Percentiles rank a stretch among this genome's conserved stretches.
phyloP scores from a whole-genome alignment of 2,329 filamentous ascomycete species.

The Fusarium sp. region DNA sequence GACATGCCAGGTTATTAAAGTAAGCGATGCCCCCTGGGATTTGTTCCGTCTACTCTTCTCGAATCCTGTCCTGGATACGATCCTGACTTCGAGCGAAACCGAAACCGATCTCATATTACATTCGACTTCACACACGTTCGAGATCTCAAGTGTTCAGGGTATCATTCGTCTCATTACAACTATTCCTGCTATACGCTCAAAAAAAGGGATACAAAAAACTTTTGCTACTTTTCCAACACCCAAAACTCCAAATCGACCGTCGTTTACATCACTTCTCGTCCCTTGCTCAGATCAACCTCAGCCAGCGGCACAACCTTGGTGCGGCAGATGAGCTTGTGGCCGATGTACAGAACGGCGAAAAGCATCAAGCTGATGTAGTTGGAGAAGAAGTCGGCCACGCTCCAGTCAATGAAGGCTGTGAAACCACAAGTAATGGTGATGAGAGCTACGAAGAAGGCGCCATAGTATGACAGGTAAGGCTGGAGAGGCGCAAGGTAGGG shows the following conservation, averaged over 20 bases:
- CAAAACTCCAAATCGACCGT: slow-evolving; percentile 18
- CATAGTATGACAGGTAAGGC: slow-evolving; percentile 75
- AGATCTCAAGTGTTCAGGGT: slow-evolving; percentile 31
- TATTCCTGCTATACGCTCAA: slow-evolving; percentile 41
- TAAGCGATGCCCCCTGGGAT: slow-evolving; percentile 1
- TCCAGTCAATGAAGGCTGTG: slow-evolving; percentile 75
- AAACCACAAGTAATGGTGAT: slow-evolving; percentile 78
- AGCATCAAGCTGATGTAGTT: slow-evolving; percentile 75
- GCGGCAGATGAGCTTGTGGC: slow-evolving; percentile 68
- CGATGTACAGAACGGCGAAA: slow-evolving; percentile 70
- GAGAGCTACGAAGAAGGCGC: slow-evolving; percentile 73
- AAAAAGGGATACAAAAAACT: slow-evolving; percentile 22
- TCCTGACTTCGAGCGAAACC: background rate
- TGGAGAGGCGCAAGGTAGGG: slow-evolving; percentile 73
- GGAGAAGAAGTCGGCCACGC: slow-evolving; percentile 71
- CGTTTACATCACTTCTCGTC: slow-evolving; percentile 35
- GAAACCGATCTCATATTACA: background rate
- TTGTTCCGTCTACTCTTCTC: background rate
- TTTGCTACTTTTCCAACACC: slow-evolving; percentile 29
- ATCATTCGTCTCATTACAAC: slow-evolving; percentile 46
- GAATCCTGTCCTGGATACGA: background rate
- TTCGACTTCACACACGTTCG: slow-evolving; percentile 7
- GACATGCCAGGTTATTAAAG: slow-evolving; percentile 13
- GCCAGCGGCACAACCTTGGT: slow-evolving; percentile 55
- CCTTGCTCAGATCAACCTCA: slow-evolving; percentile 55